Evolutionary conservation across 2,329 filamentous ascomycete species (phyloP), one percentile per base, ranked within the genome.

Genomic region (Parasarocladium wereldwijsianum): DNA sequence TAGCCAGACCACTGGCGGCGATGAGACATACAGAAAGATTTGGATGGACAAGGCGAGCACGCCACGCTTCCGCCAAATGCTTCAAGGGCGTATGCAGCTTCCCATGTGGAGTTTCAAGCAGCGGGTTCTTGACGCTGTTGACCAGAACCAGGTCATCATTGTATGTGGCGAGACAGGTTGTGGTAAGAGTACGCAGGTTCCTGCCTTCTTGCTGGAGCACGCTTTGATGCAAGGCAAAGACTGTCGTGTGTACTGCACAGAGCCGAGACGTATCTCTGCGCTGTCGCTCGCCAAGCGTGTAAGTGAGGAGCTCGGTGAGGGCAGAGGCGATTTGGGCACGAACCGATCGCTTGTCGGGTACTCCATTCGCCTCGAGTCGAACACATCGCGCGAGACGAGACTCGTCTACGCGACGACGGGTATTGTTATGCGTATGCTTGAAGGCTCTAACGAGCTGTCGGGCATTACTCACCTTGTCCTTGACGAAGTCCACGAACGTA

Each of bases 381-480:
- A 92, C 43, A 80, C 79, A 1, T 78, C 76, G 11, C 69, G 74
- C 17, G 76, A 84, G 41, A 96, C 86, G 3, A 68, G 83, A 30
- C 68, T 98, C 16, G 73, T 96, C 5, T 98, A 85, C 53, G 90
- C 90, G 31, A 94, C 79, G 2, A 79, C 73, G 5, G 73, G 90
- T 58, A 93, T 98, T 34, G 84, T 98, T n/a, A 82, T 98, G 64
- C 76, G 90, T 17, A 96, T 98, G 87, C 64, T 98, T 10, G 90
- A 98, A 51, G 77, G 78, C 7, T 81, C 83, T 0, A 80, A 84
- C 38, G 80, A 92, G 33, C 68, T 98, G 24, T 70, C 74, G 34
- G 87, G 94, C 38, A 76, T 98, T 31, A 93, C 87, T 1, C 90
- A 96, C 55, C 59, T 98, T 35, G 75, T 98, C 26, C 74, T 98